Evolutionary conservation across 179 eudicot species (phyloP), one percentile per base, ranked within the genome.

Genomic region (Silene noctiflora): DNA sequence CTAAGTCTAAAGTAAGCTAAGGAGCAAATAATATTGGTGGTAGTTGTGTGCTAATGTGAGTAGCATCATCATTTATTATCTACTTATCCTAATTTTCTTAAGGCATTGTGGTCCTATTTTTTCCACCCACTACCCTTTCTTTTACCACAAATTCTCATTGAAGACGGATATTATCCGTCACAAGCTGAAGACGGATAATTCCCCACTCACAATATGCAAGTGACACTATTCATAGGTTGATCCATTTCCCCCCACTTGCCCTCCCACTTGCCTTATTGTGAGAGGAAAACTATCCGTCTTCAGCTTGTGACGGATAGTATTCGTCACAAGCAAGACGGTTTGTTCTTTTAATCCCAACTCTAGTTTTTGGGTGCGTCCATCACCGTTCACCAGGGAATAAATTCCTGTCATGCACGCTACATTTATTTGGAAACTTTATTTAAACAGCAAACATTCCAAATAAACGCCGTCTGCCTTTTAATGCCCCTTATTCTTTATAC

Each of bases 91-190:
- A 71, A 14, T 63, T 33, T 7, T 51, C 21, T 56, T 59, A 66
- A 22, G 35, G 63, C 12, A 19, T 24, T 67, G 81, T 78, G 77
- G 81, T 78, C 81, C 81, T 78, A 67, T 66, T 1, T 21, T 16
- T 6, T 33, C 73, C 73, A 70, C 73, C 61, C 61, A 70, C 39
- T 48, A 11, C 6, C 58, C n/a, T 27, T 27, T 27, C 65, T 4
- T 11, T 44, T 55, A n/a, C n/a, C n/a, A n/a, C n/a, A n/a, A n/a
- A n/a, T n/a, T n/a, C n/a, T n/a, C n/a, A n/a, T n/a, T n/a, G n/a
- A n/a, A n/a, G n/a, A n/a, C n/a, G n/a, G n/a, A n/a, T n/a, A n/a
- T n/a, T n/a, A n/a, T n/a, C n/a, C n/a, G n/a, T n/a, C n/a, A n/a
- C n/a, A n/a, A n/a, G n/a, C n/a, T n/a, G n/a, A n/a, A n/a, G n/a